Evolutionary conservation across 129 eudicot genomes (phyloP), one percentile per base, ranked within the genome.

Genomic region (Centella asiatica): DNA sequence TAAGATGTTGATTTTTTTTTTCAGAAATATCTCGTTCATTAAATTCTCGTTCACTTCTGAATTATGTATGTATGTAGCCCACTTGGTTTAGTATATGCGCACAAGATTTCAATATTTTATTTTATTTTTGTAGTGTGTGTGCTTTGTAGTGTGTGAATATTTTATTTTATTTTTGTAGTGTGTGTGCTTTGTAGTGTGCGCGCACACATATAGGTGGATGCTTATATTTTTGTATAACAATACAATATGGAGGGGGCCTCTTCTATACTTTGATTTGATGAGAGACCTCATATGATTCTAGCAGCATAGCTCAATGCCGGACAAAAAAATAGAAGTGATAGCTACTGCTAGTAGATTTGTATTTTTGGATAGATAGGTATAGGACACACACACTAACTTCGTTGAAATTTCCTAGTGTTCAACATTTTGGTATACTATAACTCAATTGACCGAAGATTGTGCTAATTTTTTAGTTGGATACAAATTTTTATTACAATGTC

Each of bases 231-330:
- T 42, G 2, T 9, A 42, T 11, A 11, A 11, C 46, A 42, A 14
- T 2, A 14, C 2, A 5, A 4, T 4, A 14, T 17, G 45, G 12
- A 17, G 17, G 46, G 46, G 46, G 46, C 46, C 46, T 12, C 46
- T 42, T 42, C 46, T n/a, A 31, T 57, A 34, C n/a, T 19, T 57
- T 57, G 25, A 57, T n/a, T 29, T 57, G 62, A 57, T 23, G 24
- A 57, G 62, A 57, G 42, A 14, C 18, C 62, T 31, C 61, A 31
- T n/a, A 14, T 13, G 18, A 57, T 32, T 18, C 62, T 29, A 18
- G 42, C 62, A 57, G 34, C 40, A 31, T 20, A 39, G 62, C 18
- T 42, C 62, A 19, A 32, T 32, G 11, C 44, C 18, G 44, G 46
- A 42, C 46, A 11, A 42, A 42, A 42, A 13, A n/a, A n/a, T n/a